A percentile compares a stretch with the other conserved stretches of the same genome.
Conservation (phyloP, 2,329 filamentous ascomycete genomes). For the Xylariales sp. region DNA sequence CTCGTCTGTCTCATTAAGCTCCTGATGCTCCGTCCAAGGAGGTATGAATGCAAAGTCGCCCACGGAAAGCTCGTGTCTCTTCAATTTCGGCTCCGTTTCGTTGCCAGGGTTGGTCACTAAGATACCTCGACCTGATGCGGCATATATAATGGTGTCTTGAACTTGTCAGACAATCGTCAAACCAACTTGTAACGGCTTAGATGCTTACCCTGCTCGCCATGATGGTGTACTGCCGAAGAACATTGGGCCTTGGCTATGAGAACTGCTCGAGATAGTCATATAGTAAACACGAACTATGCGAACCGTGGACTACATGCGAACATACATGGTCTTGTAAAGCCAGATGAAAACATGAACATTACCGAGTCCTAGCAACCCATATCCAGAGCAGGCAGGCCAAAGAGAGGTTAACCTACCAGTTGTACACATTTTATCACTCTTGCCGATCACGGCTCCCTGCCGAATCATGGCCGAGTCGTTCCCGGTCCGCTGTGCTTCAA, state of each 20-base stretch:
- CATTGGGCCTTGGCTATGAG: constrained; percentile 60
- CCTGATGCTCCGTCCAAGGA: constrained; percentile 66
- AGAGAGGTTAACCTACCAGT: constrained; percentile 58
- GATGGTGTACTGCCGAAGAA: constrained; percentile 60
- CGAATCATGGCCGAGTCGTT: constrained; percentile 29
- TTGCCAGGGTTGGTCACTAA: constrained; percentile 55
- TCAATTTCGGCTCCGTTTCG: constrained; percentile 35
- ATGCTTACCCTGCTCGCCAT: constrained; percentile 59
- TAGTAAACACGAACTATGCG: too few relatives aligned
- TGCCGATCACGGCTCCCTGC: constrained; percentile 55
- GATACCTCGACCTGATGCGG: constrained; percentile 54
- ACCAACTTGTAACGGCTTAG: neutral
- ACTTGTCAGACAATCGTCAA: neutral
- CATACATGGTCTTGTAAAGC: too few relatives aligned
- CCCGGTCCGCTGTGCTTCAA: constrained; percentile 33
- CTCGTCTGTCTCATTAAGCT: constrained; percentile 58
- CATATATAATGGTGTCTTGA: constrained; percentile 64
- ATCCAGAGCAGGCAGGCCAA: too few relatives aligned
- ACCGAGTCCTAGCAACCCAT: too few relatives aligned
- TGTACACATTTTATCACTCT: constrained; percentile 62
- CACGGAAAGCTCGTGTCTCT: constrained; percentile 50
- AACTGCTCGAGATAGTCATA: constrained; percentile 32
- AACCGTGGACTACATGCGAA: too few relatives aligned
- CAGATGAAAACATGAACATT: too few relatives aligned
- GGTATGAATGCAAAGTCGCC: constrained; percentile 70